Conservation (phyloP, 768 basidiomycete species). For the Daedaleopsis sinensis region DNA sequence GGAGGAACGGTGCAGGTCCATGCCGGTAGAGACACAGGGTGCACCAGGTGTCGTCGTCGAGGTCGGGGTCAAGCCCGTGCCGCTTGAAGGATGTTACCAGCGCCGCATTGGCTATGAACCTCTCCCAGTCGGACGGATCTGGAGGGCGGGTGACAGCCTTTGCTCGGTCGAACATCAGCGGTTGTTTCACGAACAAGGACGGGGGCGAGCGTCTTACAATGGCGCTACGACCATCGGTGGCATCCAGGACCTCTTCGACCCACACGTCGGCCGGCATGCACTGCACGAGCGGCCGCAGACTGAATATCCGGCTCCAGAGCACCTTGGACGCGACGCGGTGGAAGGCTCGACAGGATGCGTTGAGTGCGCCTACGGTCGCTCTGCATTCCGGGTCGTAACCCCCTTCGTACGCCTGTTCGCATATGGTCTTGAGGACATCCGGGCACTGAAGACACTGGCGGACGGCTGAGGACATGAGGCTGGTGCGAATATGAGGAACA, state of each 20-base stretch:
- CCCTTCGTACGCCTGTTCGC: constrained; percentile 18
- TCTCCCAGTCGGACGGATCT: constrained; percentile 10
- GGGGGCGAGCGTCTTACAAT: constrained; percentile 9
- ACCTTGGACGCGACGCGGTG: constrained; percentile 9
- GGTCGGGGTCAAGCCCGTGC: constrained; percentile 13
- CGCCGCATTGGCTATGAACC: constrained; percentile 8
- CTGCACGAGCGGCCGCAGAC: constrained; percentile 16
- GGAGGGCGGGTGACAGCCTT: constrained; percentile 15
- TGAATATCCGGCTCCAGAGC: constrained; percentile 19
- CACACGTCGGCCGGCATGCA: constrained; percentile 18
- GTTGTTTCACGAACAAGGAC: not conserved
- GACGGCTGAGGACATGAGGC: not conserved
- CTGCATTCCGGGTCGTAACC: constrained; percentile 17
- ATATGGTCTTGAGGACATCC: constrained; percentile 15
- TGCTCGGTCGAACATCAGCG: not conserved
- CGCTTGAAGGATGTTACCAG: constrained; percentile 18
- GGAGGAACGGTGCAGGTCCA: constrained; percentile 5
- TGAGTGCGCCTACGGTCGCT: constrained; percentile 14
- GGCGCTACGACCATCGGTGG: not conserved
- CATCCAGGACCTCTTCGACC: constrained; percentile 2
- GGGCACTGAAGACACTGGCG: not conserved
- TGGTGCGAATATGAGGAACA: not conserved
- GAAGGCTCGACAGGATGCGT: constrained; percentile 8
- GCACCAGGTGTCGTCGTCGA: constrained; percentile 19
- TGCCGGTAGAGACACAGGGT: constrained; percentile 18